Evolutionary conservation across 2,329 filamentous ascomycete species (phyloP).

Genomic region (Plenodomus biglobosus): DNA sequence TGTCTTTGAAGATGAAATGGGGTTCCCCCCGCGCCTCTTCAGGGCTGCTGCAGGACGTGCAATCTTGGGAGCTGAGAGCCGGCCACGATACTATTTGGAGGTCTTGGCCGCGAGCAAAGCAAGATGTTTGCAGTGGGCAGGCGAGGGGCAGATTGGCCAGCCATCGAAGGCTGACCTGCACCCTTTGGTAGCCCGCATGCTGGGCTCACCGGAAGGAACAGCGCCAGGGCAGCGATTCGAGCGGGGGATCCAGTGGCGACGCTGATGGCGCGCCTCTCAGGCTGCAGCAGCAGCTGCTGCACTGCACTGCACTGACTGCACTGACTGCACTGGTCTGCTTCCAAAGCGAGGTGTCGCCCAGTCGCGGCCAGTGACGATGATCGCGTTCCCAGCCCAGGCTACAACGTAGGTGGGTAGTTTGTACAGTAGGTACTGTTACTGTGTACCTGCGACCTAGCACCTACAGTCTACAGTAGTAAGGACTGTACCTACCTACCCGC

Average conservation of each 20-base stretch:
- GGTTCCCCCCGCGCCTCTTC: neutral
- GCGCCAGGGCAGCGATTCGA: slow-evolving; percentile 31
- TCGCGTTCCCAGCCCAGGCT: neutral
- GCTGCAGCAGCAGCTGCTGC: neutral
- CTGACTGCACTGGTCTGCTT: too few relatives aligned
- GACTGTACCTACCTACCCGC: too few relatives aligned
- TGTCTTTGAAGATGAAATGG: too few relatives aligned
- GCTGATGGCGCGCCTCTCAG: slow-evolving; percentile 18
- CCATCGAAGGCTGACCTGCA: slow-evolving; percentile 31
- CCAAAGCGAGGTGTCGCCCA: slow-evolving; percentile 1
- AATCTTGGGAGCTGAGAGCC: slow-evolving; percentile 15
- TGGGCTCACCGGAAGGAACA: slow-evolving; percentile 39
- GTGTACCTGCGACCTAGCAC: too few relatives aligned
- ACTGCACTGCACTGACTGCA: too few relatives aligned
- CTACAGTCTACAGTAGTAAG: too few relatives aligned
- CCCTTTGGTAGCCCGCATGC: slow-evolving; percentile 42
- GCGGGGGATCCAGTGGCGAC: slow-evolving; percentile 31
- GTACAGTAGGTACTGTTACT: too few relatives aligned
- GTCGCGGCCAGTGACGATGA: neutral
- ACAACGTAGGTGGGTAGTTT: too few relatives aligned
- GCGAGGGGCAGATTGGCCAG: slow-evolving; percentile 37
- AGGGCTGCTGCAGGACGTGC: slow-evolving; percentile 1
- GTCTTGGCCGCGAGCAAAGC: slow-evolving; percentile 32
- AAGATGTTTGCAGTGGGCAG: slow-evolving; percentile 31
- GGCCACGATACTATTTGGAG: slow-evolving; percentile 31